Base-by-base conservation (phyloP, 257 asterid genomes). In the Solanum habrochaites region DNA sequence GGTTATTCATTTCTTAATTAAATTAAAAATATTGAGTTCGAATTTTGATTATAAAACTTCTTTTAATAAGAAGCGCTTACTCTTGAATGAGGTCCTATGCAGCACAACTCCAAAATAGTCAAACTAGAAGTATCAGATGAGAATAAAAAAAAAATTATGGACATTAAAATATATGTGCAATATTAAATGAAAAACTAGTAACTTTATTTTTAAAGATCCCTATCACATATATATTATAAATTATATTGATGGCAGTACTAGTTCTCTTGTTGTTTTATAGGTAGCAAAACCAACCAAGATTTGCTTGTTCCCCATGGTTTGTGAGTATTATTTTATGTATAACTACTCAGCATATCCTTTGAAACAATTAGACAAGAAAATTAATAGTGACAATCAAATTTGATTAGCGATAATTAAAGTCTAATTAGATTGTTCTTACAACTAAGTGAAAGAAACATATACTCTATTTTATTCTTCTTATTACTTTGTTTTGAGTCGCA, bases 1-100 rank as follows among this genome's bases (percentile, higher is more conserved):
- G 1, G 0, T 49, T 49, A 0, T 6, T 49, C 0, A 1, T 15
- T 49, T 6, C 0, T 49, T 49, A 15, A 2, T 49, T 1, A 49
- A 49, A 2, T 49, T 1, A 49, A 49, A 49, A 3, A 0, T 45
- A 0, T 45, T 45, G 6, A 0, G 0, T 45, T 45, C 0, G 18
- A 45, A 15, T 6, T 45, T 45, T 45, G 5, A 5, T 12, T 45
- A 47, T 47, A 2, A 47, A 47, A 47, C 4, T 47, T 14, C 7
- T 47, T 32, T 32, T 14, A 5, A 2, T 47, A 47, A 1, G 2
- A 6, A 47, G 3, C 0, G 0, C 1, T 47, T 47, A 7, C 1
- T 47, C 20, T 14, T 18, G 0, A 47, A 47, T 14, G 3, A 0
- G 3, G 20, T 14, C 2, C 10, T 52, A 52, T 6, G n/a, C 2